A percentile compares a stretch with the other conserved stretches of the same genome.
phyloP scores from a whole-genome alignment of 2,329 filamentous ascomycete genomes.

The Spiromastix sp. region DNA sequence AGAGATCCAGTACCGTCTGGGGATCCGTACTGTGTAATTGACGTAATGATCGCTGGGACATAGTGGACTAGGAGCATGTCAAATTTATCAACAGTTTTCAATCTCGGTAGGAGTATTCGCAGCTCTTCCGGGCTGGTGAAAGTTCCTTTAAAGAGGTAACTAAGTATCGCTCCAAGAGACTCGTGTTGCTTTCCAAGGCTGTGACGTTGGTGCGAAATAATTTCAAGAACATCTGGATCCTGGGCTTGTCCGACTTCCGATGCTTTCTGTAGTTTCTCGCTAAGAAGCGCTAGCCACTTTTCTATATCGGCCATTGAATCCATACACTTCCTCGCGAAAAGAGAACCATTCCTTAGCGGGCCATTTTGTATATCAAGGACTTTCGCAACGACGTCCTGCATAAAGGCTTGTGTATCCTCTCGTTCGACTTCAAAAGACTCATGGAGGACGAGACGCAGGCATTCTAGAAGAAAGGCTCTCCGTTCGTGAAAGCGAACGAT shows the following conservation, averaged over 20 bases:
- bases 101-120: constrained; percentile 53
- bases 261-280: constrained; percentile 65
- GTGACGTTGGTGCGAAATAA: constrained; percentile 66
- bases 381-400: constrained; percentile 45
- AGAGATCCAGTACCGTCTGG: constrained; percentile 60
- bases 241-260: constrained; percentile 60
- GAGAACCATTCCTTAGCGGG: constrained; percentile 40
- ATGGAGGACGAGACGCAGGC: constrained; percentile 67
- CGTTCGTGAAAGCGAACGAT: constrained; percentile 83
- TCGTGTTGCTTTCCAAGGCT: constrained; percentile 87
- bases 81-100: constrained; percentile 66
- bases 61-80: constrained; percentile 69
- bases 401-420: constrained; percentile 42
- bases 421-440: constrained; percentile 54
- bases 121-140: constrained; percentile 65
- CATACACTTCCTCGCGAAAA: constrained; percentile 66
- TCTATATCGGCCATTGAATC: constrained; percentile 66
- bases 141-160: constrained; percentile 65
- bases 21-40: constrained; percentile 68
- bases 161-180: constrained; percentile 68
- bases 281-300: constrained; percentile 62
- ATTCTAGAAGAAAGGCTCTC: constrained; percentile 72
- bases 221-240: constrained; percentile 59
- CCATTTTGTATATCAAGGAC: constrained; percentile 48
- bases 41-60: constrained; percentile 66